A percentile compares a stretch with the other conserved stretches of the same genome.
Evolutionary conservation across 2,329 filamentous ascomycete genomes (phyloP).

Genomic region (Microcera coccophila): DNA sequence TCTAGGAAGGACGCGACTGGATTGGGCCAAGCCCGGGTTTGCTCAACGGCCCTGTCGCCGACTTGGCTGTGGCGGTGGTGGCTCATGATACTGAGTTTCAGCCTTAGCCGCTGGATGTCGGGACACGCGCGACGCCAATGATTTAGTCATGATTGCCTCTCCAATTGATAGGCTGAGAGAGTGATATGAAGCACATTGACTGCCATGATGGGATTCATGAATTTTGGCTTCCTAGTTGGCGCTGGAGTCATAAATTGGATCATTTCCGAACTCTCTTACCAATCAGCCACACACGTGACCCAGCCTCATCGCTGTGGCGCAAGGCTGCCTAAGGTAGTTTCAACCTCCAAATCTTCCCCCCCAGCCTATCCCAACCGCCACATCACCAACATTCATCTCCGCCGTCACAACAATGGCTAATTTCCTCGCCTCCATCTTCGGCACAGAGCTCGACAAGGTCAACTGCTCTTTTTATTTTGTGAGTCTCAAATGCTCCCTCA

Average conservation of each 20-base stretch:
- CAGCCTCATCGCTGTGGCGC: conserved; percentile 25
- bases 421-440: conserved; percentile 98
- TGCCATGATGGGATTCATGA: too few species aligned
- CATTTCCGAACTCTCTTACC: conserved; percentile 17
- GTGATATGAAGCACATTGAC: too few species aligned
- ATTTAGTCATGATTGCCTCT: too few species aligned
- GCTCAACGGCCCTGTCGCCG: background rate
- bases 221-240: too few species aligned
- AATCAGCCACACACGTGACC: conserved; percentile 33
- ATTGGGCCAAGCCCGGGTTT: conserved; percentile 2
- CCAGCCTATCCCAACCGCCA: conserved; percentile 9
- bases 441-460: conserved; percentile 98
- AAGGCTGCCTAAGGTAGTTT: conserved; percentile 17
- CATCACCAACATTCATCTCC: conserved; percentile 3
- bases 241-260: too few species aligned
- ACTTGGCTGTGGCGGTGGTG: conserved; percentile 1
- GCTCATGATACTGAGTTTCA: background rate
- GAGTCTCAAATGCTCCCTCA: too few species aligned
- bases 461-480: conserved; percentile 94
- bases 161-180: too few species aligned
- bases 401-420: conserved; percentile 68
- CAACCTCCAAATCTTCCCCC: conserved; percentile 18
- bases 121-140: too few species aligned
- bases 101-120: background rate
- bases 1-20: conserved; percentile 10